Percentiles rank a stretch among this genome's conserved stretches.
phyloP scores from a whole-genome alignment of 805 yeast genomes.

The Spathaspora sp. region DNA sequence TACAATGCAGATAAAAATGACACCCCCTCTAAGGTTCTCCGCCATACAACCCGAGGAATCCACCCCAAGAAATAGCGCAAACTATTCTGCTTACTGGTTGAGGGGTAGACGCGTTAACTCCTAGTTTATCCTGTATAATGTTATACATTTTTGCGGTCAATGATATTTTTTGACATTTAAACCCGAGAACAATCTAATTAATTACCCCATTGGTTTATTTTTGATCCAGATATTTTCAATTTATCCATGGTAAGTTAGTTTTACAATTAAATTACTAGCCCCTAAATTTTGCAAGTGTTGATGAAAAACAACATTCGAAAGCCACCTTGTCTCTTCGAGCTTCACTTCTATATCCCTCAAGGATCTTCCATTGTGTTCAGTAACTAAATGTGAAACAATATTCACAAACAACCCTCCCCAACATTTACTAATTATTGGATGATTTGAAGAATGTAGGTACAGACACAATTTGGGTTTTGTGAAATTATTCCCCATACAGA shows the following conservation, averaged over 20 bases:
- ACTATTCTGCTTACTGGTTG: neutral
- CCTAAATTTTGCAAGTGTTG: neutral
- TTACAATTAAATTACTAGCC: neutral
- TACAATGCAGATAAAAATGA: neutral
- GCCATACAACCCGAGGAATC: neutral
- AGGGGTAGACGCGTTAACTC: neutral
- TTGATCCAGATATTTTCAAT: neutral
- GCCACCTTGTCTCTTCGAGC: neutral
- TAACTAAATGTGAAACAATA: neutral
- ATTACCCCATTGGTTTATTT: neutral
- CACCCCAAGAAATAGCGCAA: neutral
- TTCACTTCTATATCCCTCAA: neutral
- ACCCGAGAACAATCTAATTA: neutral
- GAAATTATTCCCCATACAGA: neutral
- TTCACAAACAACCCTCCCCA: neutral
- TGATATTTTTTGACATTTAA: neutral
- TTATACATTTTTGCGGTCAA: conserved; percentile 1
- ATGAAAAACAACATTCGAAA: neutral
- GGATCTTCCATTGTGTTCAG: neutral
- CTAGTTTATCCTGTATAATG: neutral
- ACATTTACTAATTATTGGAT: neutral
- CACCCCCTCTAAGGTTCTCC: neutral
- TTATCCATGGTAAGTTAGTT: neutral
- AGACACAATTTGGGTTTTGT: neutral
- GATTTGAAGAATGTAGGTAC: neutral